phyloP scores from a whole-genome alignment of 1,284 basidiomycete species.

The Tranzscheliella williamsii region DNA sequence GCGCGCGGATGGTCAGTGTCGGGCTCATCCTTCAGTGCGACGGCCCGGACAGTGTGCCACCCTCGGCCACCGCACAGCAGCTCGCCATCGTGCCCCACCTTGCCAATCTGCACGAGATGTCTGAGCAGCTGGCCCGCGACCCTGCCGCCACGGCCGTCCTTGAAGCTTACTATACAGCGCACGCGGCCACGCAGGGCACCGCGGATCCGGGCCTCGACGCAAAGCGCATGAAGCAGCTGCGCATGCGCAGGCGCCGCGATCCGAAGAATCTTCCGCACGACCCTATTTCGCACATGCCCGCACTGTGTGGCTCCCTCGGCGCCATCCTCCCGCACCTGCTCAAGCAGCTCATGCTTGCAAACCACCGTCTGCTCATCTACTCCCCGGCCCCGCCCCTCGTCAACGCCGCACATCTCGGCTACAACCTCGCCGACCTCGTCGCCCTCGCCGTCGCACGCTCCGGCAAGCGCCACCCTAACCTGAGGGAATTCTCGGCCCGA shows the following conservation, averaged over 20 bases:
- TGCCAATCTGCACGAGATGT: slow-evolving; percentile 25
- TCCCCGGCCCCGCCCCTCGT: slow-evolving; percentile 32
- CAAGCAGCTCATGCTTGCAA: slow-evolving; percentile 39
- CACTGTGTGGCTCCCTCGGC: slow-evolving; percentile 39
- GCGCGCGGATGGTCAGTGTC: slow-evolving; percentile 45
- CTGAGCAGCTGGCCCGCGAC: slow-evolving; percentile 15
- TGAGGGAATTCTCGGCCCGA: slow-evolving; percentile 8
- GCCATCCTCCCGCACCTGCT: slow-evolving; percentile 45
- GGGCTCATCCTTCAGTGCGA: slow-evolving; percentile 27
- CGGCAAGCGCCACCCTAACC: slow-evolving; percentile 16
- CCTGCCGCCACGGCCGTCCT: slow-evolving; percentile 11
- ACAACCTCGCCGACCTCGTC: slow-evolving; percentile 41
- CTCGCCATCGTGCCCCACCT: slow-evolving; percentile 37
- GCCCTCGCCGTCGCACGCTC: slow-evolving; percentile 11
- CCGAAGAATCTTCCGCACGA: slow-evolving; percentile 25
- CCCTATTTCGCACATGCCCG: slow-evolving; percentile 43
- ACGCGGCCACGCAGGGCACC: slow-evolving; percentile 1
- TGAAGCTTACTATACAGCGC: slow-evolving; percentile 18
- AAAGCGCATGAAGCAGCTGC: slow-evolving; percentile 29
- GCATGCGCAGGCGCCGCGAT: slow-evolving; percentile 28
- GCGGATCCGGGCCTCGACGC: slow-evolving; percentile 1
- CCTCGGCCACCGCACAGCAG: slow-evolving; percentile 27
- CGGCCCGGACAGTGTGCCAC: slow-evolving; percentile 3
- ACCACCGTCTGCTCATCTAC: slow-evolving; percentile 45
- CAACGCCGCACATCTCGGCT: slow-evolving; percentile 32